Percentiles rank a stretch among this genome's conserved stretches.
Evolutionary conservation across 306 rosid species (phyloP).

Genomic region (Pyrus betulifolia): DNA sequence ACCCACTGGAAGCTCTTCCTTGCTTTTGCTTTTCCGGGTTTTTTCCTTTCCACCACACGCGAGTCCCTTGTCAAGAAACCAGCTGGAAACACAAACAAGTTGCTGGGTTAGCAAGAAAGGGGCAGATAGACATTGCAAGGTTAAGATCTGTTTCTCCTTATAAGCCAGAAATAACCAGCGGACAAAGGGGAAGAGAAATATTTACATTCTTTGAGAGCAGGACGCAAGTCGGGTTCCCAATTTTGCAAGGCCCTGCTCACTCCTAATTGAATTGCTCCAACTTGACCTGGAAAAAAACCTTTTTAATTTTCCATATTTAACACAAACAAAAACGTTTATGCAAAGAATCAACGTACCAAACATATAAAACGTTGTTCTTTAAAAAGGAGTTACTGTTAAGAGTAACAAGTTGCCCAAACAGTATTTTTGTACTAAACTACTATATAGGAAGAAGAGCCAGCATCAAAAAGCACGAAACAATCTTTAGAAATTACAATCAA

Average conservation of each 20-base stretch:
- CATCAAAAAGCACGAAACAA: not conserved
- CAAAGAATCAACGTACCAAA: not conserved
- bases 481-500: not conserved
- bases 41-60: conserved; percentile 92
- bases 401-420: not conserved
- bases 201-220: conserved; percentile 65
- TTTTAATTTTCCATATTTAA: not conserved
- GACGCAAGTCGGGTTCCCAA: conserved; percentile 93
- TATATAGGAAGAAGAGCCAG: not conserved
- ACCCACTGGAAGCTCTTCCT: conserved; percentile 99
- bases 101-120: conserved; percentile 9
- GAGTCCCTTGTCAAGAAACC: conserved; percentile 95
- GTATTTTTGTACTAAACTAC: not conserved
- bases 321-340: not conserved
- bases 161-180: not conserved
- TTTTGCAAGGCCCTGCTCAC: conserved; percentile 91
- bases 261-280: conserved; percentile 87
- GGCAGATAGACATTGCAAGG: not conserved
- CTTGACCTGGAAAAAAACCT: conserved; percentile 62
- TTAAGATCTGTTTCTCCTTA: not conserved
- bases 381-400: not conserved
- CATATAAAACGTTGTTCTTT: not conserved
- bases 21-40: conserved; percentile 97
- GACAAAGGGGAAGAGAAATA: not conserved
- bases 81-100: conserved; percentile 33